A percentile compares a stretch with the other conserved stretches of the same genome.
Conservation (phyloP, 495 filamentous ascomycete genomes). For the Amniculicola lignicola region DNA sequence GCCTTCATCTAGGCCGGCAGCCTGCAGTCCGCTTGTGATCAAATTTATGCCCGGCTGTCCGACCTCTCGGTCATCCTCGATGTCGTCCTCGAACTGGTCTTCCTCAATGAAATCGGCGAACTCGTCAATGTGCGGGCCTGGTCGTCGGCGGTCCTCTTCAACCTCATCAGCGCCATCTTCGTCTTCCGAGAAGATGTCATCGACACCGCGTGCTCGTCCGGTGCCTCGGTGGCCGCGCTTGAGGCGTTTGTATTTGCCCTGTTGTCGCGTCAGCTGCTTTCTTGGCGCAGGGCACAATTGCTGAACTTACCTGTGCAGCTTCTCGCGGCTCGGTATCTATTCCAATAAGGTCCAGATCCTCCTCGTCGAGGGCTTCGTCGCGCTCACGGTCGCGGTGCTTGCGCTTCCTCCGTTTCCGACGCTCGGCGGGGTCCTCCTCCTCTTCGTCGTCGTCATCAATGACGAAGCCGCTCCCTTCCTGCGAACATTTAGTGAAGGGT, state of each 20-base stretch:
- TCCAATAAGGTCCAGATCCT: constrained; percentile 93
- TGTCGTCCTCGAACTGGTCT: constrained; percentile 79
- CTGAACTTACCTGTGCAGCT: constrained; percentile 57
- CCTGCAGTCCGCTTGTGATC: constrained; percentile 63
- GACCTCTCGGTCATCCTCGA: constrained; percentile 84
- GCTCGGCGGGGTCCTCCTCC: constrained; percentile 60
- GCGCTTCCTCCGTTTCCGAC: constrained; percentile 54
- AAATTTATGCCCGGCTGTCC: constrained; percentile 63
- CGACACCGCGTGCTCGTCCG: constrained; percentile 64
- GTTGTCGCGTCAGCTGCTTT: constrained; percentile 5
- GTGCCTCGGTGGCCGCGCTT: constrained; percentile 82
- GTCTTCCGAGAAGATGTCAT: constrained; percentile 93
- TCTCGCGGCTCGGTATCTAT: constrained; percentile 65
- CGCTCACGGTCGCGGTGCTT: constrained; percentile 65
- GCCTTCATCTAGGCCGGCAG: constrained; percentile 79
- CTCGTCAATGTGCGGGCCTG: constrained; percentile 63
- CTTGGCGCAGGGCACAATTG: background rate
- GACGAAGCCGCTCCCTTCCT: constrained; percentile 87
- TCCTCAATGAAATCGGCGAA: constrained; percentile 98
- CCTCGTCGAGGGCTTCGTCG: constrained; percentile 84
- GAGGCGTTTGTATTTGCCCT: constrained; percentile 91
- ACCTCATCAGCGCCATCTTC: constrained; percentile 60
- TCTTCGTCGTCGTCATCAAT: constrained; percentile 86
- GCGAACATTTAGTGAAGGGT: constrained; percentile 2
- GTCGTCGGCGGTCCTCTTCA: constrained; percentile 41